phyloP scores from a whole-genome alignment of 2,329 filamentous ascomycete species.

The Colletotrichum cuscutae region DNA sequence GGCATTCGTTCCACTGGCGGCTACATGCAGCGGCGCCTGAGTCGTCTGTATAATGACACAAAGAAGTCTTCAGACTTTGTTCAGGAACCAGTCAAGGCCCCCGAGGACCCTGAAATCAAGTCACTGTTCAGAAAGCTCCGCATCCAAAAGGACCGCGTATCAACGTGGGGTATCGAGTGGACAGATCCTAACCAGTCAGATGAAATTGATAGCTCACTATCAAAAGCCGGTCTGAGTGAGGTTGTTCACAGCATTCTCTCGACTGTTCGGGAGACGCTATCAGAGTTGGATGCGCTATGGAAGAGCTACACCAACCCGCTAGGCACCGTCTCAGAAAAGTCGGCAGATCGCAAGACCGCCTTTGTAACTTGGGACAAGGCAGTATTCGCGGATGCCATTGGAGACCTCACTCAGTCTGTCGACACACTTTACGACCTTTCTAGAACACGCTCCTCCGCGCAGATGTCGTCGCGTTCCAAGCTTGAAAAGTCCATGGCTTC shows the following conservation, averaged over 20 bases:
- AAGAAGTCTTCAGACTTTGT: conserved; percentile 82
- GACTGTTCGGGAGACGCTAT: conserved; percentile 82
- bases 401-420: conserved; percentile 80
- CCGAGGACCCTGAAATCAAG: conserved; percentile 76
- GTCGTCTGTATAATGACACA: conserved; percentile 82
- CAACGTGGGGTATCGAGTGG: conserved; percentile 86
- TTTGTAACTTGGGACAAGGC: conserved; percentile 74
- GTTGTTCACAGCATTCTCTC: conserved; percentile 82
- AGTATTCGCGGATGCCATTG: conserved; percentile 80
- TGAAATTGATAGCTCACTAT: conserved; percentile 77
- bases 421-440: conserved; percentile 84
- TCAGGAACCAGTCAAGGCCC: conserved; percentile 70
- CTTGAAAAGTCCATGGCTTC: conserved; percentile 49
- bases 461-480: conserved; percentile 46
- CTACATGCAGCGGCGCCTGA: conserved; percentile 71
- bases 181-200: conserved; percentile 74
- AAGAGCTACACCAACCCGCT: conserved; percentile 64
- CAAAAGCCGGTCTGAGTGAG: conserved; percentile 79
- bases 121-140: conserved; percentile 79
- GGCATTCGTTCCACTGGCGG: conserved; percentile 61
- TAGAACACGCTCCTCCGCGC: conserved; percentile 65
- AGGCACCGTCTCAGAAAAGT: conserved; percentile 50
- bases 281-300: conserved; percentile 80
- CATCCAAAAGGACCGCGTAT: conserved; percentile 82
- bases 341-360: conserved; percentile 62